phyloP scores from a whole-genome alignment of 805 yeast genomes.

The Candida maltosa region DNA sequence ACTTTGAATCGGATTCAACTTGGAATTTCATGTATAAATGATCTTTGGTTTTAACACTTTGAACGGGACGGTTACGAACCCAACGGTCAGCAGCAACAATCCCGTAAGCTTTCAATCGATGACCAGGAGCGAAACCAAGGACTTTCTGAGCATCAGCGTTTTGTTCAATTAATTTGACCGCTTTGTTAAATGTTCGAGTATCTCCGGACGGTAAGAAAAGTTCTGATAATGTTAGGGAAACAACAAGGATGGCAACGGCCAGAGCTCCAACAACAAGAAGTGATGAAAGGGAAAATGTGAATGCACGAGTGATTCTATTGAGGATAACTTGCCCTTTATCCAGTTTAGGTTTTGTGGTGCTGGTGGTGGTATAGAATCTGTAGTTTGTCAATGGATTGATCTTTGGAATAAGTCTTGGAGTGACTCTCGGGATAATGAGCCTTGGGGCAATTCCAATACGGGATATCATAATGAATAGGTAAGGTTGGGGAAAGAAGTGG shows the following conservation, averaged over 20 bases:
- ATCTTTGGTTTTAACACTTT: constrained; percentile 65
- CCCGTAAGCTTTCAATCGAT: constrained; percentile 79
- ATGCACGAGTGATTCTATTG: constrained; percentile 48
- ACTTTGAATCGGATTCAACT: constrained; percentile 66
- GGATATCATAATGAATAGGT: no score
- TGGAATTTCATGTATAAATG: constrained; percentile 83
- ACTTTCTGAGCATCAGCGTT: constrained; percentile 57
- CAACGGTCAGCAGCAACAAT: constrained; percentile 69
- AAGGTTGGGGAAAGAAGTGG: no score
- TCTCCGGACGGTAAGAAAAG: constrained; percentile 87
- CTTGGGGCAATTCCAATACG: no score
- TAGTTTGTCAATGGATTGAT: no score
- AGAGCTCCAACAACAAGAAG: constrained; percentile 64
- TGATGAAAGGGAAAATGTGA: constrained; percentile 62
- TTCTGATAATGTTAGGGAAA: constrained; percentile 76
- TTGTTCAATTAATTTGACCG: constrained; percentile 71
- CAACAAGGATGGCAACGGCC: constrained; percentile 63
- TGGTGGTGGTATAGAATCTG: constrained; percentile 26
- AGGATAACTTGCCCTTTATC: constrained; percentile 41
- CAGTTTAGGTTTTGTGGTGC: constrained; percentile 40
- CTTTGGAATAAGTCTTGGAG: neutral
- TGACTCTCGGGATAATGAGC: neutral
- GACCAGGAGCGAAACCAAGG: constrained; percentile 51
- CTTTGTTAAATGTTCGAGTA: constrained; percentile 84
- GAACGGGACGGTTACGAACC: constrained; percentile 85